phyloP scores from a whole-genome alignment of 164 flowering plant species.

The Hamamelis virginiana region DNA sequence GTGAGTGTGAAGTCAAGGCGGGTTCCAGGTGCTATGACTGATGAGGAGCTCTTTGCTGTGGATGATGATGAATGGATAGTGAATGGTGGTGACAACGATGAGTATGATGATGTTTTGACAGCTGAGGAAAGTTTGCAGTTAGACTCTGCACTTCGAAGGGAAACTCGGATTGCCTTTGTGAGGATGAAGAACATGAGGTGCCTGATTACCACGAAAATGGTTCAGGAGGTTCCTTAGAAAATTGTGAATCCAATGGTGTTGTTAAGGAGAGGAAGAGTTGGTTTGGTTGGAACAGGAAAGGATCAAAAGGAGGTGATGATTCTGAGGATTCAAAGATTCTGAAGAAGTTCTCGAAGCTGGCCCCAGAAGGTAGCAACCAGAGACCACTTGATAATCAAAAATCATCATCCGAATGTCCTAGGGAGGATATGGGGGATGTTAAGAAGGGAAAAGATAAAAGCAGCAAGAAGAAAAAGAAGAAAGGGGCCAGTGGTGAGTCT shows the following conservation, averaged over 20 bases:
- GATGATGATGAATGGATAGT: constrained; percentile 63
- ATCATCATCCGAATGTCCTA: no score
- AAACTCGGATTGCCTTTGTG: constrained; percentile 66
- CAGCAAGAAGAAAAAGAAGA: constrained; percentile 44
- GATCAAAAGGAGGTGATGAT: constrained; percentile 57
- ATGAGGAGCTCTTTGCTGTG: constrained; percentile 69
- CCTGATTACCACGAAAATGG: constrained; percentile 53
- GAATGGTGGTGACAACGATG: no score
- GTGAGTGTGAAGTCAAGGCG: constrained; percentile 81
- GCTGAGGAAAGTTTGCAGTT: constrained; percentile 86
- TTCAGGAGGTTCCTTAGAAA: no score
- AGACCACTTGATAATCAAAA: no score
- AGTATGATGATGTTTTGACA: constrained; percentile 59
- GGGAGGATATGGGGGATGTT: constrained; percentile 76
- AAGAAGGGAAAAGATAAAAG: constrained; percentile 51
- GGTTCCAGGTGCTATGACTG: constrained; percentile 86
- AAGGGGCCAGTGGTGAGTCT: no score
- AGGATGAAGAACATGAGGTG: constrained; percentile 58
- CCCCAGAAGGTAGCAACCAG: no score
- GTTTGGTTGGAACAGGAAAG: constrained; percentile 84
- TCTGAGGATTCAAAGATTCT: constrained; percentile 56
- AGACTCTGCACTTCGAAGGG: constrained; percentile 70
- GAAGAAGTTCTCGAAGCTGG: constrained; percentile 79
- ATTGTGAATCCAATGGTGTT: constrained; percentile 56
- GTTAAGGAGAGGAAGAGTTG: constrained; percentile 78